Evolutionary conservation across 1,284 basidiomycete species (phyloP).

Genomic region (Melampsora americana): DNA sequence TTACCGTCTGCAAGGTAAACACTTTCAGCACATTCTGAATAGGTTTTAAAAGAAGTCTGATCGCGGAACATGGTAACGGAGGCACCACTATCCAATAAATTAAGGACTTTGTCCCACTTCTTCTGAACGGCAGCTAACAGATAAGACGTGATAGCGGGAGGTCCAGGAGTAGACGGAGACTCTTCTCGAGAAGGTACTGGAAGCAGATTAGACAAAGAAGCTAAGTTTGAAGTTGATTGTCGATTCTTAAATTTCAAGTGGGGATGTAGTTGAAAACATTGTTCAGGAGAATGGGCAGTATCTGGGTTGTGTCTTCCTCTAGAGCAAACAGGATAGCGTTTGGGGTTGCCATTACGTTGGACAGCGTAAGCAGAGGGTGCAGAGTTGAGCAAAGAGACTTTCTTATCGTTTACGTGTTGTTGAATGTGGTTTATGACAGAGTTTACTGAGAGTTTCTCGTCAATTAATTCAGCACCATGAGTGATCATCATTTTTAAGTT

Average conservation of each 20-base stretch:
- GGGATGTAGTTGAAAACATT: slow-evolving; percentile 13
- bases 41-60: neutral
- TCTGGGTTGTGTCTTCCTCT: slow-evolving; percentile 4
- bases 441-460: neutral
- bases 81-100: slow-evolving; percentile 3
- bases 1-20: neutral
- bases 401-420: neutral
- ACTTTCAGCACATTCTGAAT: neutral
- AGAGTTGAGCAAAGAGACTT: neutral
- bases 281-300: slow-evolving; percentile 4
- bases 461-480: neutral
- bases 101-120: neutral
- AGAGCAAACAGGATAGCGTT: neutral
- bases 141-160: neutral
- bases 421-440: neutral
- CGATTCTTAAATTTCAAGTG: neutral
- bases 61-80: neutral
- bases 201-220: neutral
- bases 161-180: too few relatives aligned
- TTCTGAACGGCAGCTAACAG: neutral
- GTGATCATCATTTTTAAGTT: neutral
- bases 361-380: neutral
- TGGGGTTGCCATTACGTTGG: neutral
- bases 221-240: neutral
- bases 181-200: too few relatives aligned